A percentile compares a stretch with the other conserved stretches of the same genome.
These are phyloP conservation scores for Botrytis sinoallii DNA, from an alignment of 2,329 filamentous ascomycete species.

Conservation along the genomic window DNA sequence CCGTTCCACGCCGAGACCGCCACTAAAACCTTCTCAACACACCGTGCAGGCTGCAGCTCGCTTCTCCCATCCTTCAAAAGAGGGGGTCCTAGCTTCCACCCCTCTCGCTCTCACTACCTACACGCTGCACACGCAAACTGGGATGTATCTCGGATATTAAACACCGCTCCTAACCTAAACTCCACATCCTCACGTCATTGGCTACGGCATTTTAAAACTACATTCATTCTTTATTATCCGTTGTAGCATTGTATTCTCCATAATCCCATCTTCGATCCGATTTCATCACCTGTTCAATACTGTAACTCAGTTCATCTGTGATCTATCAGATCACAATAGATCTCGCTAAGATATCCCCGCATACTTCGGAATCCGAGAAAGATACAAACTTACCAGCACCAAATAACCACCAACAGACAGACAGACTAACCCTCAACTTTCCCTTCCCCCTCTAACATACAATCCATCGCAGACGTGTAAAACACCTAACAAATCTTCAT, in stretches of 20 bases:
- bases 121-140: neutral
- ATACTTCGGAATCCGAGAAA: neutral
- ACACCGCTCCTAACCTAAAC: neutral
- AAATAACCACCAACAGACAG: neutral
- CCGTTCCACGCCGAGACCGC: neutral
- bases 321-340: neutral
- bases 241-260: neutral
- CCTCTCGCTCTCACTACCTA: neutral
- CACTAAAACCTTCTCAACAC: neutral
- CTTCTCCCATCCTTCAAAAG: slow-evolving; percentile 5
- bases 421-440: neutral
- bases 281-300: neutral
- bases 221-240: neutral
- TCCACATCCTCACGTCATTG: neutral
- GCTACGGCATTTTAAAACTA: neutral
- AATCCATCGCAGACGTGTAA: neutral
- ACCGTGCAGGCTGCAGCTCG: neutral
- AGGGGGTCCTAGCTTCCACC: slow-evolving; percentile 1
- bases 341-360: no score
- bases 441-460: neutral
- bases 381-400: neutral
- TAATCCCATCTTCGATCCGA: neutral
- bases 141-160: neutral
- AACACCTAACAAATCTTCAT: neutral
- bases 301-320: neutral